Base-by-base conservation (phyloP, 2,329 filamentous ascomycete species). In the Sporothrix pallida region DNA sequence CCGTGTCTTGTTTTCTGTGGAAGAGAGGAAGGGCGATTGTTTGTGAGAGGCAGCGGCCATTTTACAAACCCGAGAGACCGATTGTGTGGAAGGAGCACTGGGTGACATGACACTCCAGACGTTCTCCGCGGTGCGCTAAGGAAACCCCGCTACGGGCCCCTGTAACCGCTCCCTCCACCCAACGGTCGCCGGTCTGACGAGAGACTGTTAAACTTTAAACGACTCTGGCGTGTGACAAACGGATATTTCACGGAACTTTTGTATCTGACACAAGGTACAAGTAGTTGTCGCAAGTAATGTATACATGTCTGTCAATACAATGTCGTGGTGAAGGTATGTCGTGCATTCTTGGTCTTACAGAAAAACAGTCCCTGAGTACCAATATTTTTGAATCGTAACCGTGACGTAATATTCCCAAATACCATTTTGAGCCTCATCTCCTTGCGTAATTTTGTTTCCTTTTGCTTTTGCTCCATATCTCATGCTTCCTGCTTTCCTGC, bases 101-200 rank as follows among this genome's bases (percentile, higher is more conserved):
- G 10, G 17, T 63, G 37, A 10, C 13, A 20, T 15, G 56, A 31
- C 23, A 15, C 26, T 13, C 23, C 5, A 60, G 13, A 37, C 26
- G 7, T 65, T 63, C 60, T 63, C 60, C 37, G 60, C 31, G 37
- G 37, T 65, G 37, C 60, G 23, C 60, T 65, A 46, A 46, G 12
- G 9, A 65, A 65, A 10, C 60, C 60, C 60, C 60, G 60, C 60
- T 65, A n/a, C n/a, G 12, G 31, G 37, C n/a, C 37, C n/a, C 3
- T 65, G 60, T 65, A 65, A 37, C 37, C 52, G 20, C 13, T 54
- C 4, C 31, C 44, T 8, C n/a, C 60, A 37, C 37, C 8, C n/a
- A 46, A 46, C 37, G 37, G 60, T 8, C 13, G 56, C n/a, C 60
- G 60, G 60, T 15, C 37, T 65, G 60, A 17, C 37, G 17, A 37